Conservation (phyloP, 768 basidiomycete species). For the Neoboletus brunneissimus region DNA sequence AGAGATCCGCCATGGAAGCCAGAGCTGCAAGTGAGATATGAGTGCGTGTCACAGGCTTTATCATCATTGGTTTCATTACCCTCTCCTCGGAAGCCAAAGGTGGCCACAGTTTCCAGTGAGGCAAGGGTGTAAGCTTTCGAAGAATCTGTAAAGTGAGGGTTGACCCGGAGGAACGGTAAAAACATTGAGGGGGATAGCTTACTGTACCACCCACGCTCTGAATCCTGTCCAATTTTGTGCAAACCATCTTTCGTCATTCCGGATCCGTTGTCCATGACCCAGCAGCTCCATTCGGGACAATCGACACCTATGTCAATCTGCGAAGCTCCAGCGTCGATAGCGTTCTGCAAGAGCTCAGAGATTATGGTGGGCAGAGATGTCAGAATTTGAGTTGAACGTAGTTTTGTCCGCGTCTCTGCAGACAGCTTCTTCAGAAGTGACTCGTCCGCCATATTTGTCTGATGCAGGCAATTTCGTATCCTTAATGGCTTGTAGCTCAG, state of each 20-base stretch:
- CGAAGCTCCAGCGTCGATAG: slow-evolving; percentile 75
- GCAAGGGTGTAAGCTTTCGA: slow-evolving; percentile 64
- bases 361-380: slow-evolving; percentile 78
- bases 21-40: slow-evolving; percentile 51
- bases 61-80: slow-evolving; percentile 43
- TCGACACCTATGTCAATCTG: slow-evolving; percentile 72
- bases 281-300: slow-evolving; percentile 74
- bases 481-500: neutral
- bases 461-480: neutral
- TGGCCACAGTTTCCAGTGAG: slow-evolving; percentile 50
- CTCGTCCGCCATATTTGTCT: slow-evolving; percentile 18
- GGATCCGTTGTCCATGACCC: slow-evolving; percentile 81
- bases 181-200: slow-evolving; percentile 29
- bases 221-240: slow-evolving; percentile 46
- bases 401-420: slow-evolving; percentile 56
- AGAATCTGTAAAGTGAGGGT: slow-evolving; percentile 46
- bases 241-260: slow-evolving; percentile 71
- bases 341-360: slow-evolving; percentile 86
- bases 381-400: slow-evolving; percentile 83
- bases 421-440: slow-evolving; percentile 45
- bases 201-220: slow-evolving; percentile 66
- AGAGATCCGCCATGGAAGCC: slow-evolving; percentile 78
- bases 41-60: slow-evolving; percentile 5
- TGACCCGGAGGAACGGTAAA: neutral
- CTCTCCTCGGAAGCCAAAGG: slow-evolving; percentile 94